These are phyloP conservation scores for Jaltomata sinuosa DNA, from an alignment of 257 asterid species.

Conservation along the genomic window DNA sequence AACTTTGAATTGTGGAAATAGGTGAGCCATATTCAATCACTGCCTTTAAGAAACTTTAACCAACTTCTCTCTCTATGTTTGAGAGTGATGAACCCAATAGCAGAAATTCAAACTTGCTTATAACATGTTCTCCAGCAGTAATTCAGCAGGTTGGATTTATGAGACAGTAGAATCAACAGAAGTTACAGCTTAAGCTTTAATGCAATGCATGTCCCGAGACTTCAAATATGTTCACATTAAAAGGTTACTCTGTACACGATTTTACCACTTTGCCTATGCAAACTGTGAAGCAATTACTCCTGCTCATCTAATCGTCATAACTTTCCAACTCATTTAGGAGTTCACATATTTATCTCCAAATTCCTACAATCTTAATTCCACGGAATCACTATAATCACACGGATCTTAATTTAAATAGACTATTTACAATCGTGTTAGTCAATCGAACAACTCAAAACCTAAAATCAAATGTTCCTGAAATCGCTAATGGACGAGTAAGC, in stretches of 20 bases:
- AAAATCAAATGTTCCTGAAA: neutral
- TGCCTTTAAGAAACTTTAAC: neutral
- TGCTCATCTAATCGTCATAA: neutral
- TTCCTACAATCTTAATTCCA: neutral
- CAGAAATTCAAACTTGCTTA: neutral
- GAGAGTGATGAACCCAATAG: neutral
- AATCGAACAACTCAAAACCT: neutral
- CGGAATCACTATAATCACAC: neutral
- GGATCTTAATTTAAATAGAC: neutral
- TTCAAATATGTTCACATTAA: neutral
- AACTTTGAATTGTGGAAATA: neutral
- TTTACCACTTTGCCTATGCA: neutral
- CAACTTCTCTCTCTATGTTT: neutral
- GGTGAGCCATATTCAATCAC: neutral
- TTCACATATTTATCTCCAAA: neutral
- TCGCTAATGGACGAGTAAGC: neutral
- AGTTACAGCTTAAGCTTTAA: neutral
- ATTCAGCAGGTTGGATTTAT: neutral
- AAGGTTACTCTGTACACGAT: neutral
- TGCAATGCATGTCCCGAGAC: neutral
- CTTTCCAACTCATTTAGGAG: neutral
- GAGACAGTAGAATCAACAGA: neutral
- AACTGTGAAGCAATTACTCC: neutral
- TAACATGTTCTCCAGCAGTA: neutral
- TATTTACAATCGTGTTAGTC: neutral